phyloP scores from a whole-genome alignment of 352 stramenopile species.

The Peronosclerospora sorghi region DNA sequence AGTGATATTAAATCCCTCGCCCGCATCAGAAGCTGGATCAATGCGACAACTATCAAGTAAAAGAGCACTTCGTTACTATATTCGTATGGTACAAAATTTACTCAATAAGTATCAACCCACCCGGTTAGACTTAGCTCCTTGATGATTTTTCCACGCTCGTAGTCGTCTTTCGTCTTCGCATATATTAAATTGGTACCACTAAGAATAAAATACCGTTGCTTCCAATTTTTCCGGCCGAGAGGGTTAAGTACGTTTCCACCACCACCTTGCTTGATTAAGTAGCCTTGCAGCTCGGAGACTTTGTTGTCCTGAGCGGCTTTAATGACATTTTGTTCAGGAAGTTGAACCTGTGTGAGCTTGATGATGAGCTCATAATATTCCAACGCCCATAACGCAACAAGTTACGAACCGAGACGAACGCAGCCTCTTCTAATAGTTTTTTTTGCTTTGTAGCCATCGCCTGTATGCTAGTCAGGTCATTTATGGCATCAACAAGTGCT shows the following conservation, averaged over 20 bases:
- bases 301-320: slow-evolving; percentile 62
- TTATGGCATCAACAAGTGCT: slow-evolving; percentile 49
- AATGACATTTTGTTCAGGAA: slow-evolving; percentile 71
- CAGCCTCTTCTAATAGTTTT: slow-evolving; percentile 60
- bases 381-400: background rate
- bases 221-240: slow-evolving; percentile 79
- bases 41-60: slow-evolving; percentile 14
- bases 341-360: slow-evolving; percentile 39
- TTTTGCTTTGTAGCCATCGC: slow-evolving; percentile 54
- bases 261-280: slow-evolving; percentile 80
- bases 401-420: slow-evolving; percentile 55
- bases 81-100: background rate
- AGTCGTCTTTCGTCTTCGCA: slow-evolving; percentile 79
- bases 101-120: slow-evolving; percentile 18
- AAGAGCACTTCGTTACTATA: background rate
- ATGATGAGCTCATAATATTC: background rate
- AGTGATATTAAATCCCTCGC: slow-evolving; percentile 78
- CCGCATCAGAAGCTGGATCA: slow-evolving; percentile 59
- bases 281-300: slow-evolving; percentile 59
- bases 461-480: slow-evolving; percentile 58
- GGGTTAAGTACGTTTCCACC: slow-evolving; percentile 69
- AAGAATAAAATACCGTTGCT: slow-evolving; percentile 83
- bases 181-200: slow-evolving; percentile 61
- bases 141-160: slow-evolving; percentile 79
- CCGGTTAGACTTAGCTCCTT: slow-evolving; percentile 74